Conservation (phyloP, 768 basidiomycete genomes). For the Crassisporium funariophilum region DNA sequence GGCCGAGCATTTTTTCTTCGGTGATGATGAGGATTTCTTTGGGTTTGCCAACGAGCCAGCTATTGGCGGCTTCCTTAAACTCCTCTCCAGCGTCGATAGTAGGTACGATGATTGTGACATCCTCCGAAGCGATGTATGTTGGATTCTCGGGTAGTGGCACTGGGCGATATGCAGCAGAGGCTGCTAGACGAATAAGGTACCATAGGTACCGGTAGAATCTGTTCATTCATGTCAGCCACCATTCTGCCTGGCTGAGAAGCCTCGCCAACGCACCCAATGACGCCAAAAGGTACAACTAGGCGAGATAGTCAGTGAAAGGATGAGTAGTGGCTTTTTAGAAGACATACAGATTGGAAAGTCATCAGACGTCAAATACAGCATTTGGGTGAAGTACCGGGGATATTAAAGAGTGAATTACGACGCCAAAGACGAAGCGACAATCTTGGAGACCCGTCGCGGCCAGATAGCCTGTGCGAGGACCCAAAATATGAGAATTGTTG, state of each 20-base stretch:
- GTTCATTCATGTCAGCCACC: conserved; percentile 17
- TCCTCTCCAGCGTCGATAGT: conserved; percentile 96
- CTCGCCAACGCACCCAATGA: conserved; percentile 69
- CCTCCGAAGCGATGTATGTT: conserved; percentile 86
- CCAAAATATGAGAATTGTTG: conserved; percentile 8
- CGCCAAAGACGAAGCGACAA: conserved; percentile 36
- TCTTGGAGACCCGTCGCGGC: conserved; percentile 23
- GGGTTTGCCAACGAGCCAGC: conserved; percentile 90
- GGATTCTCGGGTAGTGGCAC: conserved; percentile 89
- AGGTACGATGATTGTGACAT: conserved; percentile 95
- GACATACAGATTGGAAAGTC: conserved; percentile 87
- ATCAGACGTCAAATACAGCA: conserved; percentile 92
- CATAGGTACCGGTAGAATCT: conserved; percentile 95
- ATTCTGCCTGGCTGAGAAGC: background rate
- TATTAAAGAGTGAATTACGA: conserved; percentile 44
- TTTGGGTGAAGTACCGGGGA: conserved; percentile 34
- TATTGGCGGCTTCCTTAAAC: conserved; percentile 90
- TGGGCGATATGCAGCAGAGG: conserved; percentile 82
- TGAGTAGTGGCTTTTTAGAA: background rate
- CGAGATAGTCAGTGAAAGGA: conserved; percentile 14
- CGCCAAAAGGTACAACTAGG: conserved; percentile 85
- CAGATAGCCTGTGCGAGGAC: conserved; percentile 14
- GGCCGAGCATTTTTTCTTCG: conserved; percentile 89
- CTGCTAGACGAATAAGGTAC: conserved; percentile 84
- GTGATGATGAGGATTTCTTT: conserved; percentile 74